Evolutionary conservation across 1,284 basidiomycete species (phyloP).

Genomic region (Leucocoprinus gongylophorus): DNA sequence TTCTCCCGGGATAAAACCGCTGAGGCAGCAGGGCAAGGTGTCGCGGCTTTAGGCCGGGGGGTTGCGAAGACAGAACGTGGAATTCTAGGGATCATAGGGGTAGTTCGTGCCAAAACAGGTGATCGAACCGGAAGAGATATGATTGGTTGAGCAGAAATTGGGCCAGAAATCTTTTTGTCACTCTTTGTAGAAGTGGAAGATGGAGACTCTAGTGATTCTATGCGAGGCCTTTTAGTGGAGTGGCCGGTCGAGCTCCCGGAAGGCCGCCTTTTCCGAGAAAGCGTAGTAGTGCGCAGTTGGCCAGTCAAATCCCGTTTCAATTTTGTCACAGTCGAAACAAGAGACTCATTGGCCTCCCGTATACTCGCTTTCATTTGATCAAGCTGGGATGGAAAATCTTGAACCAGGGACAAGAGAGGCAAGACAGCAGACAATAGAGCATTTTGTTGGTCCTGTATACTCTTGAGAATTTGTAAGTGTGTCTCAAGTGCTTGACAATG

Average conservation of each 20-base stretch:
- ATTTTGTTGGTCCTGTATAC: constrained; percentile 49
- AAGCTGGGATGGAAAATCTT: constrained; percentile 50
- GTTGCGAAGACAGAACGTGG: background rate
- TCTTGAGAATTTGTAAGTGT: constrained; percentile 47
- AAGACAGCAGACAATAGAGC: constrained; percentile 43
- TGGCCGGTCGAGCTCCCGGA: background rate
- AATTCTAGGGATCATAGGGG: background rate
- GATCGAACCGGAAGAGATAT: background rate
- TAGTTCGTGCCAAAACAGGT: background rate
- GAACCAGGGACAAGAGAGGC: constrained; percentile 51
- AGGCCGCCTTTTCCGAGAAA: constrained; percentile 3
- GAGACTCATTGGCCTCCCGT: constrained; percentile 29
- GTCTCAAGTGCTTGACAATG: constrained; percentile 42
- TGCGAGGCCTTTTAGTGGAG: constrained; percentile 3
- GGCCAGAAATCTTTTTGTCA: background rate
- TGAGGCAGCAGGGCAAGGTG: background rate
- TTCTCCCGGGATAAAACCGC: background rate
- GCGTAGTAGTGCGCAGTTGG: background rate
- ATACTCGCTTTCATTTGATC: constrained; percentile 41
- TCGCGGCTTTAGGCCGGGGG: background rate
- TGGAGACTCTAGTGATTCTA: background rate
- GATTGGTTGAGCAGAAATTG: background rate
- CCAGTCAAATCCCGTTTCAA: background rate
- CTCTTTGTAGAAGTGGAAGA: background rate
- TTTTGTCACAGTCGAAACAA: constrained; percentile 7